Percentiles rank a stretch among this genome's conserved stretches.
phyloP scores from a whole-genome alignment of 2,329 filamentous ascomycete genomes.

The Elsinoe necatrix region DNA sequence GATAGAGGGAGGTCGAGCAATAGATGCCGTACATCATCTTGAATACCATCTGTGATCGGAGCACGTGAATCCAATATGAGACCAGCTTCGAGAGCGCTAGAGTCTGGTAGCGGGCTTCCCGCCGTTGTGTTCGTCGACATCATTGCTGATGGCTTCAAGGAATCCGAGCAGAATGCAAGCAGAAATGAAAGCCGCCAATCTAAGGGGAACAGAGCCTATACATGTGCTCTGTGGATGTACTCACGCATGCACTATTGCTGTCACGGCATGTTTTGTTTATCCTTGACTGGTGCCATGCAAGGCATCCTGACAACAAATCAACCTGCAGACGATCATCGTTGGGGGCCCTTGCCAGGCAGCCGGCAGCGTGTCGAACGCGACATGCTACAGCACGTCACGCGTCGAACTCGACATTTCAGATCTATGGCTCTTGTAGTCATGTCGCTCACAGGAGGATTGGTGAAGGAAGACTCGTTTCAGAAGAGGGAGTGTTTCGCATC shows the following conservation, averaged over 20 bases:
- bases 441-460: neutral
- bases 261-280: constrained; percentile 1
- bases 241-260: neutral
- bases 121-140: neutral
- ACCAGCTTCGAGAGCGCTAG: constrained; percentile 5
- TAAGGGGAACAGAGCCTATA: too few species aligned
- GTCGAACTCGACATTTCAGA: neutral
- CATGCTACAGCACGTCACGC: neutral
- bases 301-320: constrained; percentile 11
- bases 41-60: neutral
- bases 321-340: neutral
- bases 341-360: constrained; percentile 3
- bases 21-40: constrained; percentile 2
- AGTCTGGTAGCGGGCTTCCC: constrained; percentile 4
- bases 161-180: neutral
- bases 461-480: neutral
- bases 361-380: neutral
- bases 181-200: neutral
- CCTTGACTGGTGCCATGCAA: neutral
- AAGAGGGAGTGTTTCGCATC: neutral
- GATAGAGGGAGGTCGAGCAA: neutral
- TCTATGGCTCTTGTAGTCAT: neutral
- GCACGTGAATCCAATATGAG: neutral
- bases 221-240: neutral
- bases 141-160: neutral